phyloP scores from a whole-genome alignment of 768 basidiomycete species.

The Dacryopinax spathularia region DNA sequence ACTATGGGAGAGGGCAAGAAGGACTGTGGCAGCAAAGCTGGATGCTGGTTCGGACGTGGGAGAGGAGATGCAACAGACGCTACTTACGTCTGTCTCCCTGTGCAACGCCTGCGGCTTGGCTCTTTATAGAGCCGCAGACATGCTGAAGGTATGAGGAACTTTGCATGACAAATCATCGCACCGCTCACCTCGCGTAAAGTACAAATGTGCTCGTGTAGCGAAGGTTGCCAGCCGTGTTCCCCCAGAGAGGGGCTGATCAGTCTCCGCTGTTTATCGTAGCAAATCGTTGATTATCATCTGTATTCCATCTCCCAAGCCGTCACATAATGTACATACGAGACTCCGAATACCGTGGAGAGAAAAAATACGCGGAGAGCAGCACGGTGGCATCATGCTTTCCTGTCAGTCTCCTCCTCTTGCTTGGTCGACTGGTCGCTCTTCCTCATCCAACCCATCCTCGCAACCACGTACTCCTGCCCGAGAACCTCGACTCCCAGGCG shows the following conservation, averaged over 20 bases:
- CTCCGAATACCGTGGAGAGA: background rate
- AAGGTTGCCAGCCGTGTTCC: background rate
- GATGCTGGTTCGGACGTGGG: background rate
- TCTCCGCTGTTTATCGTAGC: no score
- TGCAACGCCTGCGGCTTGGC: background rate
- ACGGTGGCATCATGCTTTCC: background rate
- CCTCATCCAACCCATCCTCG: constrained; percentile 64
- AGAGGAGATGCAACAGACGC: background rate
- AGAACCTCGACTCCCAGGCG: constrained; percentile 75
- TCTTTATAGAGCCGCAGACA: background rate
- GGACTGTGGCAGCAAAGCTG: background rate
- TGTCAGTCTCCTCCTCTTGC: constrained; percentile 7
- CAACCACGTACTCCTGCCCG: constrained; percentile 80
- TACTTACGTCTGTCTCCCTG: background rate
- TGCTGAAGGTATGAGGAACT: background rate
- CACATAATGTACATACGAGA: background rate
- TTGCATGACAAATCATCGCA: background rate
- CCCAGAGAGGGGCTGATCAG: background rate
- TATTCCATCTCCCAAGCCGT: background rate
- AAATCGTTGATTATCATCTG: background rate
- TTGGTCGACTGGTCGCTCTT: constrained; percentile 8
- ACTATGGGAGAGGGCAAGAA: constrained; percentile 32
- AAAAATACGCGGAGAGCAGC: background rate
- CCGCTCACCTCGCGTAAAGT: background rate
- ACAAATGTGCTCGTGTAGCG: constrained; percentile 1